Percentiles rank a stretch among this genome's conserved stretches.
These are phyloP conservation scores for Vitis vinifera DNA, from an alignment of 164 flowering plant species.

Conservation along the genomic window ASM3070453v1 NC_081813.1:7503501-7504000, in stretches of 20 bases:
- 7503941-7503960: too few species aligned
- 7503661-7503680: slow-evolving; percentile 87
- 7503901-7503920: too few species aligned
- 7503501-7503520: slow-evolving; percentile 37
- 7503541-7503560: slow-evolving; percentile 90
- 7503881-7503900: too few species aligned
- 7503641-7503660: slow-evolving; percentile 67
- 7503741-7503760: too few species aligned
- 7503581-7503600: slow-evolving; percentile 4
- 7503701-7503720: slow-evolving; percentile 6
- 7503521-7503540: slow-evolving; percentile 64
- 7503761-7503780: too few species aligned
- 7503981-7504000: too few species aligned
- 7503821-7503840: too few species aligned
- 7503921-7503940: too few species aligned
- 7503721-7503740: neutral
- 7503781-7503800: neutral
- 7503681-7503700: slow-evolving; percentile 64
- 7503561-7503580: slow-evolving; percentile 56
- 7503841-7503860: too few species aligned
- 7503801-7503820: neutral
- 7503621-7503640: neutral
- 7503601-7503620: neutral
- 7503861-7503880: too few species aligned
- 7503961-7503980: too few species aligned